A percentile compares a stretch with the other conserved stretches of the same genome.
These are phyloP conservation scores for Triglochin maritima DNA, from an alignment of 106 monocot genomes.

Conservation along the genomic window DNA sequence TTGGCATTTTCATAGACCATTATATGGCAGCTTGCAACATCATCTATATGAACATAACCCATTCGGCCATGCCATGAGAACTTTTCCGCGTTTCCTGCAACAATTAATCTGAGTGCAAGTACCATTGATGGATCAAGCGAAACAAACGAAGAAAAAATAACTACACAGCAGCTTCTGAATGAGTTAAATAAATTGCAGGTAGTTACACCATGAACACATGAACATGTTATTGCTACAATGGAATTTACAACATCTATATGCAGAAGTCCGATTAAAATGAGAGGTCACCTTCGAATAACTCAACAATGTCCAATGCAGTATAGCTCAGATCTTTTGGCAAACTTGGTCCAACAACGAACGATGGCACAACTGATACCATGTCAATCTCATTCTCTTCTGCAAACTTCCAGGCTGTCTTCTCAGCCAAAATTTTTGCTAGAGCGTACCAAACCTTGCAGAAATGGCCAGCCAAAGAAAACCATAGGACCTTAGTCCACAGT, in stretches of 20 bases:
- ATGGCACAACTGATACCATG: constrained; percentile 61
- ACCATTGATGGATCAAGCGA: too few relatives aligned
- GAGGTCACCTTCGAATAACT: constrained; percentile 44
- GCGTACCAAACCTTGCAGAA: constrained; percentile 55
- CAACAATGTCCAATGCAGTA: constrained; percentile 54
- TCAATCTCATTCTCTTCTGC: constrained; percentile 53
- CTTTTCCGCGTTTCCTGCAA: constrained; percentile 42
- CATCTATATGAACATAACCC: constrained; percentile 91
- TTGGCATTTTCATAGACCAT: constrained; percentile 49
- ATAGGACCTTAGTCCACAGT: too few relatives aligned
- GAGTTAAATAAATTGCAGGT: too few relatives aligned
- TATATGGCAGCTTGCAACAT: constrained; percentile 75
- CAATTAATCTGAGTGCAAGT: background rate
- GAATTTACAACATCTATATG: too few relatives aligned
- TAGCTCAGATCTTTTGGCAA: constrained; percentile 32
- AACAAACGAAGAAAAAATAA: too few relatives aligned
- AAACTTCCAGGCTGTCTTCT: constrained; percentile 87
- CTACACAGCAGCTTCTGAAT: too few relatives aligned
- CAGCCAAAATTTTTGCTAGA: constrained; percentile 51
- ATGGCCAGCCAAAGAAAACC: background rate
- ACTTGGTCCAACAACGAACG: constrained; percentile 61
- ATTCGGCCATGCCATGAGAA: constrained; percentile 70
- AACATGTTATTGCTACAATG: too few relatives aligned
- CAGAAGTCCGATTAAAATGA: too few relatives aligned
- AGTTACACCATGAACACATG: too few relatives aligned